Evolutionary conservation across 2,329 filamentous ascomycete species (phyloP), one percentile per base, ranked within the genome.

Genomic region (Ceratocystis cubensis): DNA sequence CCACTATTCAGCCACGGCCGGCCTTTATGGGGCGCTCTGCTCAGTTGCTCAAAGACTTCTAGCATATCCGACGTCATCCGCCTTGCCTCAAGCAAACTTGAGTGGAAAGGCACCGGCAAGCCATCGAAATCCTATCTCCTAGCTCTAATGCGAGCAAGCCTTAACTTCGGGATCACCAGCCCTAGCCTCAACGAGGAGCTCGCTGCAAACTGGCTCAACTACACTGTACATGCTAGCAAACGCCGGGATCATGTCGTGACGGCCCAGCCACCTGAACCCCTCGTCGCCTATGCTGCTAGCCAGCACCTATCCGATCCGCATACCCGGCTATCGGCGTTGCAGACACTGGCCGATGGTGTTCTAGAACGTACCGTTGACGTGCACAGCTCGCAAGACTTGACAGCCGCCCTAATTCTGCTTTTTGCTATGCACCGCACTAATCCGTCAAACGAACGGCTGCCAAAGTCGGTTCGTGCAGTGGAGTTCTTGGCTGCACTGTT

Each of bases 1-100:
- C 50, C 62, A 6, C 22, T 68, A 13, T 65, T 68, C 41, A 37
- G 64, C 22, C 59, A 68, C 50, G 66, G 66, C 17, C 64, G 66
- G 10, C 66, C 66, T 17, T 45, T 68, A 20, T 68, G 66, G 66
- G 66, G 66, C 10, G 64, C 66, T 10, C 41, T 68, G 6, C 20
- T 68, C 1, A 53, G 46, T 2, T 65, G 61, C n/a, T 68, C 66
- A 10, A 59, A 65, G 17, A 25, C 64, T 7, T 56, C 59, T 15
- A 68, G 41, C 6, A 44, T 63, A 22, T 53, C 57, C 33, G 66
- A 68, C 50, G 59, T 65, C 20, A 61, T 68, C n/a, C 59, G 33
- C 30, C 5, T 68, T 13, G 66, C 66, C 17, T 65, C 66, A 13
- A 61, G 45, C 22, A 68, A 64, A 37, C 50, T 68, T 7, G 25